Percentiles rank a stretch among this genome's conserved stretches.
Evolutionary conservation across 176 grass and related monocot species (phyloP).

Genomic region (Eleusine coracana): DNA sequence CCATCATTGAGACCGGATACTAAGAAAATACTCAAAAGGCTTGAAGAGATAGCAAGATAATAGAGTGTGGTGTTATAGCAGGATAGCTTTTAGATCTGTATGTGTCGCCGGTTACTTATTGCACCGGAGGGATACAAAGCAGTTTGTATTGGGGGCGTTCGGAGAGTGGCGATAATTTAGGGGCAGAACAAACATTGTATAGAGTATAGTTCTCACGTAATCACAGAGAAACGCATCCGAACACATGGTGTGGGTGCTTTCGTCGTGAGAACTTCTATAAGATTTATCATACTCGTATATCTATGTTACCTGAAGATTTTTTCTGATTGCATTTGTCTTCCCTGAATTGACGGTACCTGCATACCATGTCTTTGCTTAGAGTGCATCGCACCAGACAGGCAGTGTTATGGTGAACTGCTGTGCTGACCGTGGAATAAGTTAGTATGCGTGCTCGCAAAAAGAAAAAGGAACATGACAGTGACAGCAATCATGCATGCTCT

Average conservation of each 20-base stretch:
- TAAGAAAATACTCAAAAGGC: constrained; percentile 56
- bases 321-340: too few relatives aligned
- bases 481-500: constrained; percentile 6
- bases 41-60: constrained; percentile 66
- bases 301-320: too few relatives aligned
- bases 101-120: constrained; percentile 21
- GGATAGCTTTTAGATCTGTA: constrained; percentile 40
- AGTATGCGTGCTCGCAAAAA: not conserved
- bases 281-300: too few relatives aligned
- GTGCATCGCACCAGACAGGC: too few relatives aligned
- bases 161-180: constrained; percentile 5
- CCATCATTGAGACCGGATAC: constrained; percentile 72
- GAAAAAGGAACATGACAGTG: not conserved
- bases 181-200: constrained; percentile 28
- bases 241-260: too few relatives aligned
- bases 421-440: too few relatives aligned
- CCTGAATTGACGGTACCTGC: too few relatives aligned
- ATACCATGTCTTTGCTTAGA: too few relatives aligned
- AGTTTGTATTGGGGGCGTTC: constrained; percentile 18
- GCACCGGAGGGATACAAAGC: constrained; percentile 21
- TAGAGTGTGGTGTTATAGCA: constrained; percentile 7
- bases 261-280: too few relatives aligned
- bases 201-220: constrained; percentile 30
- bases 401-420: too few relatives aligned
- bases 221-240: too few relatives aligned